Conservation (phyloP, 106 monocot species). For the Cymbidium sinense region DNA sequence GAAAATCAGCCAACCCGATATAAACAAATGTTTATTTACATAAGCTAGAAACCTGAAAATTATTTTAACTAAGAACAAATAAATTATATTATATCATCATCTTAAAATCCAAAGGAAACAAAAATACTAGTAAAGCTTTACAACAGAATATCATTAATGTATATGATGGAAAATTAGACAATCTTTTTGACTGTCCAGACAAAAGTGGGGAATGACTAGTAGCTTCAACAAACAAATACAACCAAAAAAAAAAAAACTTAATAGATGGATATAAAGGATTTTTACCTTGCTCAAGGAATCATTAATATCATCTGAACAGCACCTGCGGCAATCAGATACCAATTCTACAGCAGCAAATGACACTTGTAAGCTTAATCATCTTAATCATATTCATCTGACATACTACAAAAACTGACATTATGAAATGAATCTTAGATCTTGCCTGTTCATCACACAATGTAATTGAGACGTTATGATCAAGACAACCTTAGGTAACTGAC, state of each 20-base stretch:
- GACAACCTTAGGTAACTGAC: neutral
- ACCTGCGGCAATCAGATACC: slow-evolving; percentile 91
- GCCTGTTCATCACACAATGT: neutral
- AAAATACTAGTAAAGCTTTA: neutral
- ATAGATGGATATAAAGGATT: neutral
- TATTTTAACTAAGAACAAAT: neutral
- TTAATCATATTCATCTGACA: neutral
- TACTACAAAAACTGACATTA: neutral
- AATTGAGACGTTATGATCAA: neutral
- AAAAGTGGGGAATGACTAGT: neutral
- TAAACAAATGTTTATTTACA: too few relatives aligned
- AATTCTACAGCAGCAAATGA: slow-evolving; percentile 44
- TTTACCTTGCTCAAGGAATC: slow-evolving; percentile 90
- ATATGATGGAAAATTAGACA: neutral
- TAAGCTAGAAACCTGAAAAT: neutral
- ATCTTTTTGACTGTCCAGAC: neutral
- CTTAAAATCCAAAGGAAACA: neutral
- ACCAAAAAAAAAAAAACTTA: neutral
- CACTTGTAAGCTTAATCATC: neutral
- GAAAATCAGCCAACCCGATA: too few relatives aligned
- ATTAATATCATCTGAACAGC: slow-evolving; percentile 93
- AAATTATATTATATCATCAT: neutral
- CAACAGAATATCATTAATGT: neutral
- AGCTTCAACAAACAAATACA: neutral
- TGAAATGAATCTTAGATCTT: neutral